A percentile compares a stretch with the other conserved stretches of the same genome.
Evolutionary conservation across 345 rosid species (phyloP).

Genomic region (Syzygium jambos): DNA sequence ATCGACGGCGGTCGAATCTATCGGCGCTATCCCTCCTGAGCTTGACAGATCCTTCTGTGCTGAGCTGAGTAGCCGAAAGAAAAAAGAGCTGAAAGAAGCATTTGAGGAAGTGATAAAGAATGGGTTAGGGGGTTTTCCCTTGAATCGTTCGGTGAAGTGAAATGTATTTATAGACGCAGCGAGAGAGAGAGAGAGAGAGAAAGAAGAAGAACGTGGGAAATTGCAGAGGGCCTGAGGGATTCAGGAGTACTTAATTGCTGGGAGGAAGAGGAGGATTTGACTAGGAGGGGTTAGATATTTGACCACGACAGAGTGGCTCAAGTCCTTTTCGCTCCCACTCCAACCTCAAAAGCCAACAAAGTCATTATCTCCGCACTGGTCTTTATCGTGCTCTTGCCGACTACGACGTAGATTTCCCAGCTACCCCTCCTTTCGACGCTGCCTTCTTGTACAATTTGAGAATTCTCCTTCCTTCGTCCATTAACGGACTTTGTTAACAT

Average conservation of each 20-base stretch:
- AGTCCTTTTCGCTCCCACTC: neutral
- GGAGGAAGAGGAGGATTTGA: neutral
- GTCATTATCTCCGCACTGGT: neutral
- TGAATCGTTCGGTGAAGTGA: neutral
- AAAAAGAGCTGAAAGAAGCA: neutral
- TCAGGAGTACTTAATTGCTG: neutral
- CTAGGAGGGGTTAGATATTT: neutral
- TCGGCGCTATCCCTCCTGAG: constrained; percentile 49
- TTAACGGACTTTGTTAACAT: no score
- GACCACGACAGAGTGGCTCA: neutral
- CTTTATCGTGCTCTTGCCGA: neutral
- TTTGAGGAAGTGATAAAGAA: neutral
- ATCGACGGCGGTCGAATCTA: neutral
- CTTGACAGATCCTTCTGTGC: constrained; percentile 19
- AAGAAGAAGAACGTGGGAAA: neutral
- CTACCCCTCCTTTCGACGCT: neutral
- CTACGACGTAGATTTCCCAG: neutral
- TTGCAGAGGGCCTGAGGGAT: neutral
- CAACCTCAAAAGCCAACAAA: neutral
- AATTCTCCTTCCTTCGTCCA: neutral
- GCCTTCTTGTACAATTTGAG: neutral
- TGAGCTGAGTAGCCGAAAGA: neutral
- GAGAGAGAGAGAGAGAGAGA: neutral
- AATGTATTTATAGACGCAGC: neutral
- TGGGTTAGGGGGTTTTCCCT: neutral